Conservation (phyloP, 1,139 yeast genomes). For the Nakaseomyces glabratus region DNA sequence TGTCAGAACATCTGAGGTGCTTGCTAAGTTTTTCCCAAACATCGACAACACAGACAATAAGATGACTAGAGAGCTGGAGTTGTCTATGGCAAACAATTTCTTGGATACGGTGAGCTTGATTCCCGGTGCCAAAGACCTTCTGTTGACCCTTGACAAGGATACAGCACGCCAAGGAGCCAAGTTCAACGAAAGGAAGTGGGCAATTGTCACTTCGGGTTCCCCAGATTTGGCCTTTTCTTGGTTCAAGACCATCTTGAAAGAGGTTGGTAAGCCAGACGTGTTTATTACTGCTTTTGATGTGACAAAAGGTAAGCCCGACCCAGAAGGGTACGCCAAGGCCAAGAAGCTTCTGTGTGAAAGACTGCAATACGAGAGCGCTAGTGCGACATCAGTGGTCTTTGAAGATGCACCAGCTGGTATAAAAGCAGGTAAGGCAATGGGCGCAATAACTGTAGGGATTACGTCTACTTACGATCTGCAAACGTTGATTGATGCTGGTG, state of each 20-base stretch:
- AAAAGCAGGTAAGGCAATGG: constrained; percentile 67
- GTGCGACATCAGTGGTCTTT: constrained; percentile 49
- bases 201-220: constrained; percentile 71
- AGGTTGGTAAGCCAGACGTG: constrained; percentile 44
- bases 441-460: constrained; percentile 66
- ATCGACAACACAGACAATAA: constrained; percentile 51
- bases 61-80: constrained; percentile 47
- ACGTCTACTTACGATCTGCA: constrained; percentile 61
- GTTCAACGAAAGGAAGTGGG: constrained; percentile 49
- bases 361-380: constrained; percentile 38
- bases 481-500: constrained; percentile 58
- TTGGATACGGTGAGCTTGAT: constrained; percentile 58
- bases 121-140: constrained; percentile 57
- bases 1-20: constrained; percentile 59
- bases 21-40: constrained; percentile 57
- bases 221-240: constrained; percentile 47
- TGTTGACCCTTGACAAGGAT: constrained; percentile 36
- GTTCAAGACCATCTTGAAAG: constrained; percentile 52
- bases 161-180: constrained; percentile 27
- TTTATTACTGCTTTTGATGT: constrained; percentile 71
- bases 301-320: constrained; percentile 65
- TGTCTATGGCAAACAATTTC: constrained; percentile 52
- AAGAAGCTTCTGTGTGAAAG: constrained; percentile 40
- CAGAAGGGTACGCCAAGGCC: constrained; percentile 52
- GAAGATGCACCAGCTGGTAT: constrained; percentile 83